Percentiles rank a stretch among this genome's conserved stretches.
Conservation (phyloP, 768 basidiomycete species). For the Collybia mongolica region DNA sequence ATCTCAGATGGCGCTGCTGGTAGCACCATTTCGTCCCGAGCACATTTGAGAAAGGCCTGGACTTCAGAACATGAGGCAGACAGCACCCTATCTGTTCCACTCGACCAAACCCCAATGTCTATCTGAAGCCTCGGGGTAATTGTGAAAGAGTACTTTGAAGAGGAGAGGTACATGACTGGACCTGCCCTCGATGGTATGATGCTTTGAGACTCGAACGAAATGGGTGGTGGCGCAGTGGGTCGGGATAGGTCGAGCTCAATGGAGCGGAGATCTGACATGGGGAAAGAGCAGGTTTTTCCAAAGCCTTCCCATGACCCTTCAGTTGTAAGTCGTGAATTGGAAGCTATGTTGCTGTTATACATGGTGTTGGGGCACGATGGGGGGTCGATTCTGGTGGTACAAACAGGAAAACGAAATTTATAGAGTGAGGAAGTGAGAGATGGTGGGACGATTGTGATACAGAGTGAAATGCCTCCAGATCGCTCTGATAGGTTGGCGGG, state of each 20-base stretch:
- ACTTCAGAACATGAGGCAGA: conserved; percentile 50
- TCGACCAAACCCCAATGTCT: conserved; percentile 36
- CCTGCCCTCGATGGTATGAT: conserved; percentile 6
- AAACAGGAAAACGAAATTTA: conserved; percentile 3
- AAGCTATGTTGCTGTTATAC: conserved; percentile 9
- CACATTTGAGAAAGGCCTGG: conserved; percentile 42
- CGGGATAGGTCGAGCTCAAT: conserved; percentile 22
- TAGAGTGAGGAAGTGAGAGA: conserved; percentile 6
- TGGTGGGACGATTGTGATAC: conserved; percentile 5
- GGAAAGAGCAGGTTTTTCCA: conserved; percentile 24
- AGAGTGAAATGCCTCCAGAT: conserved; percentile 7
- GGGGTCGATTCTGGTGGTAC: conserved; percentile 7
- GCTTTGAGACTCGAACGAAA: conserved; percentile 15
- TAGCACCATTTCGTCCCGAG: conserved; percentile 36
- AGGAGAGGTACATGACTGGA: conserved; percentile 11
- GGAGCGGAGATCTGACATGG: conserved; percentile 36
- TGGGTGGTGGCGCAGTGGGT: conserved; percentile 14
- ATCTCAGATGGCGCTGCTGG: conserved; percentile 38
- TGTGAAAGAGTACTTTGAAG: conserved; percentile 18
- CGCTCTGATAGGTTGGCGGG: conserved; percentile 14
- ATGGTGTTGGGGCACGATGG: conserved; percentile 10
- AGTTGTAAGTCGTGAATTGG: conserved; percentile 11
- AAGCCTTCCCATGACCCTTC: conserved; percentile 20
- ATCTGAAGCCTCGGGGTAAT: conserved; percentile 26
- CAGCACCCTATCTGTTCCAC: conserved; percentile 36